phyloP scores from a whole-genome alignment of 345 rosid species.

The Orychophragmus violaceus region DNA sequence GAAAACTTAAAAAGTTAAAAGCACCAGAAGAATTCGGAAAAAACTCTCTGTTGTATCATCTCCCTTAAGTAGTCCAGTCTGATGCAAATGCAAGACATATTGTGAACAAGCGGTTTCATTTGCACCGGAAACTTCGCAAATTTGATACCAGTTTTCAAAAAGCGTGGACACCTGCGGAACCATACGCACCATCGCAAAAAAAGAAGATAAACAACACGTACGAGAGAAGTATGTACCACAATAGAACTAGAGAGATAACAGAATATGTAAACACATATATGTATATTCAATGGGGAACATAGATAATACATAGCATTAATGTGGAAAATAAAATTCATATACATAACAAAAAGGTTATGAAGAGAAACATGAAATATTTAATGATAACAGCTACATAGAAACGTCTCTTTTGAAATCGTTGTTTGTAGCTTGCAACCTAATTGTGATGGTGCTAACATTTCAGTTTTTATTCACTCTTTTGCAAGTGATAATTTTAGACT shows the following conservation, averaged over 20 bases:
- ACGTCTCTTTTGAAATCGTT: neutral
- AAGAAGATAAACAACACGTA: neutral
- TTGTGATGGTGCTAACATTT: no score
- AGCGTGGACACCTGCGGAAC: slow-evolving; percentile 55
- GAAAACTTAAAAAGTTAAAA: neutral
- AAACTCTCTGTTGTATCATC: slow-evolving; percentile 82
- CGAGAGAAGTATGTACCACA: neutral
- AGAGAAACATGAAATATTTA: neutral
- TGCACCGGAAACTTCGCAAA: slow-evolving; percentile 72
- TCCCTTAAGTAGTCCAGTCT: slow-evolving; percentile 75
- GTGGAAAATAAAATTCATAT: no score
- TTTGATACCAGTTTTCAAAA: slow-evolving; percentile 71
- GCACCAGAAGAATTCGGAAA: slow-evolving; percentile 68
- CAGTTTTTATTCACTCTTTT: no score
- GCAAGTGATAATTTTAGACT: no score
- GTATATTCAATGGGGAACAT: neutral
- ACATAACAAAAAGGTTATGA: neutral
- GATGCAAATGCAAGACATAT: slow-evolving; percentile 68
- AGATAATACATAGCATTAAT: no score
- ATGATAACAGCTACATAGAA: neutral
- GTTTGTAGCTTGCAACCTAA: neutral
- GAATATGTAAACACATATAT: neutral
- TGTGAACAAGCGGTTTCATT: slow-evolving; percentile 59
- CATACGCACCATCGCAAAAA: neutral
- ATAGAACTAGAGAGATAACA: slow-evolving; percentile 5